Evolutionary conservation across 345 rosid species (phyloP).

Genomic region (Orychophragmus violaceus): DNA sequence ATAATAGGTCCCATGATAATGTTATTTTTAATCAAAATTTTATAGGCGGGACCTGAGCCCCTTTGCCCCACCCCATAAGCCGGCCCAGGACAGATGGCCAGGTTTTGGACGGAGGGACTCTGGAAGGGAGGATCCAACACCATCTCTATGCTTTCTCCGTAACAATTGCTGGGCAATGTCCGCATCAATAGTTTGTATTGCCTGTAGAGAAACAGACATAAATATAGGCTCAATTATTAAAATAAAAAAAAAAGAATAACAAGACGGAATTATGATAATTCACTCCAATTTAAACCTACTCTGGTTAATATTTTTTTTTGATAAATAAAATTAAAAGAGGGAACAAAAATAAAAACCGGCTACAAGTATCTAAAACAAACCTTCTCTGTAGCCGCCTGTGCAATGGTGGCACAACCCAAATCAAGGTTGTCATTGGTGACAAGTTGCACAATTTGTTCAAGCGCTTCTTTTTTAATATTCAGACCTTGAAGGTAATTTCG

Average conservation of each 20-base stretch:
- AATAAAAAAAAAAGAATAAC: background rate
- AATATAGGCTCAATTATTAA: background rate
- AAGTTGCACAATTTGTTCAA: slow-evolving; percentile 90
- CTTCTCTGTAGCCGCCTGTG: slow-evolving; percentile 96
- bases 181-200: slow-evolving; percentile 81
- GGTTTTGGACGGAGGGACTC: slow-evolving; percentile 95
- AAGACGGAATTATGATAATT: background rate
- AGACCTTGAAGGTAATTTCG: slow-evolving; percentile 72
- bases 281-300: background rate
- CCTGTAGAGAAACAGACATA: slow-evolving; percentile 38
- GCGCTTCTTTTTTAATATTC: slow-evolving; percentile 50
- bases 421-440: slow-evolving; percentile 98
- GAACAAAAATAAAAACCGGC: background rate
- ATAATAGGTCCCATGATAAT: no score
- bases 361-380: slow-evolving; percentile 28
- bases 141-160: slow-evolving; percentile 86
- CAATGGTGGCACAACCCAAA: slow-evolving; percentile 99
- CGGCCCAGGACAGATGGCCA: slow-evolving; percentile 87
- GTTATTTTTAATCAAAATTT: no score
- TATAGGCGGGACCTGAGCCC: no score
- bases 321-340: background rate
- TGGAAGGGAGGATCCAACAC: slow-evolving; percentile 57
- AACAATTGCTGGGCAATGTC: slow-evolving; percentile 76
- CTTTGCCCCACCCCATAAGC: no score
- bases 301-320: background rate